A percentile compares a stretch with the other conserved stretches of the same genome.
These are phyloP conservation scores for Berkeleyomyces rouxiae DNA, from an alignment of 2,329 filamentous ascomycete genomes.

Conservation along the genomic window DNA sequence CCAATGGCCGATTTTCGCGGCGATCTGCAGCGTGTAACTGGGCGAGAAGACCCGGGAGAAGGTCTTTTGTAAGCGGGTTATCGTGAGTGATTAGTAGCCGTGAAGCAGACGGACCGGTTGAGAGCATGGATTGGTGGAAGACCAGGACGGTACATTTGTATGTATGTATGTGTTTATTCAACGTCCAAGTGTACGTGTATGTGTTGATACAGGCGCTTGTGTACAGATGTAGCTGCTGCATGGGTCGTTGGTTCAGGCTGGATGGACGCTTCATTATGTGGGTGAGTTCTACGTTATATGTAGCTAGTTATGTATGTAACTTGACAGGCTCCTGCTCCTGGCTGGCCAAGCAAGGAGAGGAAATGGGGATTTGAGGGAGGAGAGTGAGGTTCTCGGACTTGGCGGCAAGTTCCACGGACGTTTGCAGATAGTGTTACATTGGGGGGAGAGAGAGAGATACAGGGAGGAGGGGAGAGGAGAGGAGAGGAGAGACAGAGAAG, in stretches of 20 bases:
- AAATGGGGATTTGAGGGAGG: background rate
- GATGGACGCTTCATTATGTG: too few species aligned
- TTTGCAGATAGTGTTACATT: background rate
- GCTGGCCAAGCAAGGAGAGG: too few species aligned
- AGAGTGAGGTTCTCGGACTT: background rate
- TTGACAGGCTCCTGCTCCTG: background rate
- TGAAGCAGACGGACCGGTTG: too few species aligned
- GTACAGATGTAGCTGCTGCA: too few species aligned
- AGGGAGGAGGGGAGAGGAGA: background rate
- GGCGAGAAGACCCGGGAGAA: background rate
- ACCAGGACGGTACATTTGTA: too few species aligned
- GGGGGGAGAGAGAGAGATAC: background rate
- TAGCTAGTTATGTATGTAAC: background rate
- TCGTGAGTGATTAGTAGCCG: too few species aligned
- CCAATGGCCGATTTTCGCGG: background rate
- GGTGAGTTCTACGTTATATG: too few species aligned
- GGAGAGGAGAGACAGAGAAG: background rate
- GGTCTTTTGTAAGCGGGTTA: background rate
- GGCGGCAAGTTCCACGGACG: background rate
- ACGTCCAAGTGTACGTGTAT: too few species aligned
- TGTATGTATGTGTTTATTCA: too few species aligned
- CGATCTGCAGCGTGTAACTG: background rate
- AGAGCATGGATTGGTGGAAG: too few species aligned
- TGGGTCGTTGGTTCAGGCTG: too few species aligned
- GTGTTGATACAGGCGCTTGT: too few species aligned